A percentile compares a stretch with the other conserved stretches of the same genome.
These are phyloP conservation scores for Lecanicillium sp. DNA, from an alignment of 2,329 filamentous ascomycete genomes.

Conservation along the genomic window DNA sequence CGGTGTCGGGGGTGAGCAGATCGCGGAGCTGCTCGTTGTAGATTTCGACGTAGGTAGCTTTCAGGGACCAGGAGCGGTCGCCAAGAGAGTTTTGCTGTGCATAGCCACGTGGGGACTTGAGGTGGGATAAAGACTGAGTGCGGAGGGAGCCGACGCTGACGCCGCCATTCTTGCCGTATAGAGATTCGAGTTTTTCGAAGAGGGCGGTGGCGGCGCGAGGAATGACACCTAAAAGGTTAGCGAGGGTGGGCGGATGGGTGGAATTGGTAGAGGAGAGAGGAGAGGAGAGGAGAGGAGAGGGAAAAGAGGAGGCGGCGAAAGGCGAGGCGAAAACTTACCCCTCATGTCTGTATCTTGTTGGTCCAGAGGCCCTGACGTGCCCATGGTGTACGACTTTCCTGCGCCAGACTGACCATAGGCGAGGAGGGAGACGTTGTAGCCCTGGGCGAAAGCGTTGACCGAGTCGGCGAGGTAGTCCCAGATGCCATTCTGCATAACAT, in stretches of 20 bases:
- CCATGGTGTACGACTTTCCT: constrained; percentile 98
- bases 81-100: constrained; percentile 38
- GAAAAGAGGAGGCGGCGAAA: not conserved
- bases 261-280: not conserved
- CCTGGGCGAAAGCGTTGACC: constrained; percentile 82
- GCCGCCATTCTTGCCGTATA: constrained; percentile 38
- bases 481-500: constrained; percentile 77
- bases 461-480: constrained; percentile 94
- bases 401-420: constrained; percentile 97
- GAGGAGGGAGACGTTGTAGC: constrained; percentile 96
- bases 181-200: constrained; percentile 77
- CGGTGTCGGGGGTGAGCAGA: constrained; percentile 72
- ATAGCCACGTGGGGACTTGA: constrained; percentile 75
- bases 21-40: constrained; percentile 97
- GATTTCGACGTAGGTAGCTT: constrained; percentile 92
- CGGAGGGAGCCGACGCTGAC: constrained; percentile 17
- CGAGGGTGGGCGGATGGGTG: not conserved
- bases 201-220: constrained; percentile 80
- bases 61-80: constrained; percentile 84
- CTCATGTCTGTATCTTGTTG: constrained; percentile 64
- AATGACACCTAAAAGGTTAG: constrained; percentile 66
- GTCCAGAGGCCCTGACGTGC: constrained; percentile 79
- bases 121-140: constrained; percentile 61
- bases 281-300: constrained; percentile 14
- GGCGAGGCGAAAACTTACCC: constrained; percentile 52